phyloP scores from a whole-genome alignment of 106 monocot species.

The Dendrobium catenatum region DNA sequence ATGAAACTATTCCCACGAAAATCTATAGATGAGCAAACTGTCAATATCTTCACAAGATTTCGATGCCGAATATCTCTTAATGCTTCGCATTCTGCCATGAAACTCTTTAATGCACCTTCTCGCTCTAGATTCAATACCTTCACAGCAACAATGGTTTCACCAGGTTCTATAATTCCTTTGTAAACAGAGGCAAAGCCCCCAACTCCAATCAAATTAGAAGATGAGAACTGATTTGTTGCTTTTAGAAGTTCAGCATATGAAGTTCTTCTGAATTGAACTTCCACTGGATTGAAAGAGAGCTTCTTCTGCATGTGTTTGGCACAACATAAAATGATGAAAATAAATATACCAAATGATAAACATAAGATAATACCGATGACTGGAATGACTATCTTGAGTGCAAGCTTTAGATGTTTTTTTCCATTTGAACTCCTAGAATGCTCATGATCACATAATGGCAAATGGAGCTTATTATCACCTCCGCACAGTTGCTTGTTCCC shows the following conservation, averaged over 20 bases:
- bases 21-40: slow-evolving; percentile 7
- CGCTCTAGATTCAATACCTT: slow-evolving; percentile 13
- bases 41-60: slow-evolving; percentile 14
- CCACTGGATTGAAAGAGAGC: background rate
- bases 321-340: background rate
- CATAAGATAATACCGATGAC: background rate
- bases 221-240: slow-evolving; percentile 20
- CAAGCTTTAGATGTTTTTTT: no score
- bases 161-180: slow-evolving; percentile 16
- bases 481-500: slow-evolving; percentile 14
- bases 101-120: background rate
- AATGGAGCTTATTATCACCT: background rate
- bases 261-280: slow-evolving; percentile 5
- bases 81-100: slow-evolving; percentile 10
- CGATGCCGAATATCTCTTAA: slow-evolving; percentile 7
- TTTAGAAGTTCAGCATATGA: slow-evolving; percentile 7
- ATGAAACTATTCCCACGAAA: slow-evolving; percentile 4
- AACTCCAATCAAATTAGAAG: slow-evolving; percentile 11
- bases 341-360: background rate
- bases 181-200: slow-evolving; percentile 2
- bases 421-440: background rate
- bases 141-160: slow-evolving; percentile 2
- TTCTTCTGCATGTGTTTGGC: background rate
- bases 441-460: background rate
- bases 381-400: background rate